Evolutionary conservation across 225 moss, liverwort and hornwort genomes (phyloP), one percentile per base, ranked within the genome.

Genomic region (Sphagnum contortum): DNA sequence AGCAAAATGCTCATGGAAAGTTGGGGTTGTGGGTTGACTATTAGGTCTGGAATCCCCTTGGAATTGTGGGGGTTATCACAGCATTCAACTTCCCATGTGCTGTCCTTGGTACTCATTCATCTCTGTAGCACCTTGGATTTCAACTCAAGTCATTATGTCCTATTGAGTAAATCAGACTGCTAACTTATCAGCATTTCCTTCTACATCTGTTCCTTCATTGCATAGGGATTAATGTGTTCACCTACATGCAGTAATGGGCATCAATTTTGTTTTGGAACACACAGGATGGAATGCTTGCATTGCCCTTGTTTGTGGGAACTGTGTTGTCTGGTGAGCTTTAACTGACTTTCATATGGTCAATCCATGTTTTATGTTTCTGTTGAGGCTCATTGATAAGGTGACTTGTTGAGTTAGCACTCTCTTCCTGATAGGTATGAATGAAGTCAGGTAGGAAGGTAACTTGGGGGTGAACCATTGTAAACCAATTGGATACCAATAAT

Each of bases 271-370:
- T 57, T 67, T 55, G 12, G 9, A 71, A 62, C 50, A 45, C 77
- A 73, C 81, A 95, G 94, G 94, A 73, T 95, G 94, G 91, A 95
- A 95, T 75, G 90, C 95, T 44, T 95, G 95, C 71, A 78, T 95
- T 71, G 88, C 90, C 52, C 84, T 95, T 49, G 85, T 92, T 47
- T 92, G 92, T 77, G 95, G 95, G 47, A 88, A 79, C 62, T 90
- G 92, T 68, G 85, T 95, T 67, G 86, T 95, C 49, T 95, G 95
- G 95, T 95, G 71, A 83, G 94, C 29, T 29, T 29, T 29, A 29
- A 12, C 49, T 11, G 47, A 11, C 57, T 29, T 29, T 5, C 57
- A 3, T 57, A 14, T 11, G 14, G 14, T 14, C 57, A 4, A 57
- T 5, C 12, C 3, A 11, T 12, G 57, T 14, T 3, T 3, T 11